Conservation (phyloP, 306 rosid species). For the Sicyos baderoa region DNA sequence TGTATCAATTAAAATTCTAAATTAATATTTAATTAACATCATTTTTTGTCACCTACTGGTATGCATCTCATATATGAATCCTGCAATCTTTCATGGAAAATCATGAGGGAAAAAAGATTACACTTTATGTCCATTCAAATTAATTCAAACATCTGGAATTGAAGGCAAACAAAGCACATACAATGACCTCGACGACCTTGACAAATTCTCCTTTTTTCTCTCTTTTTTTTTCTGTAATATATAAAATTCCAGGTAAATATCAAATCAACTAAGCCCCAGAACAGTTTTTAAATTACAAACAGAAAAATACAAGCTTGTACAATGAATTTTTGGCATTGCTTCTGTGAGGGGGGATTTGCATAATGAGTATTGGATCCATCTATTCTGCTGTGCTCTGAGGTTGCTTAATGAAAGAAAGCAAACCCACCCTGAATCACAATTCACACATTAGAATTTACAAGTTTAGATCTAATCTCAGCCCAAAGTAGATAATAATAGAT, state of each 20-base stretch:
- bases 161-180: slow-evolving; percentile 17
- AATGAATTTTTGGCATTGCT: slow-evolving; percentile 15
- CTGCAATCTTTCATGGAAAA: background rate
- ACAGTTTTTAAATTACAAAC: slow-evolving; percentile 18
- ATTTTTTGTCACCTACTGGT: too few relatives aligned
- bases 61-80: background rate
- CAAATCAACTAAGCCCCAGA: slow-evolving; percentile 13
- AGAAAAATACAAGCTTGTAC: slow-evolving; percentile 20
- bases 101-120: slow-evolving; percentile 1
- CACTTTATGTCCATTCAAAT: background rate
- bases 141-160: slow-evolving; percentile 1
- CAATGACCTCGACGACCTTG: slow-evolving; percentile 12
- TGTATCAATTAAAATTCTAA: too few relatives aligned
- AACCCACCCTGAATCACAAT: slow-evolving; percentile 9
- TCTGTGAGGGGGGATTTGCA: background rate
- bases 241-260: slow-evolving; percentile 15
- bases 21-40: too few relatives aligned
- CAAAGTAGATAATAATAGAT: background rate
- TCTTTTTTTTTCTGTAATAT: background rate
- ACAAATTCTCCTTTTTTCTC: background rate
- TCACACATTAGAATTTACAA: background rate
- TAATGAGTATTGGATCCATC: background rate
- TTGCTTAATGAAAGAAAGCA: background rate
- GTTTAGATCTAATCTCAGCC: background rate
- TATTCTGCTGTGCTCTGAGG: slow-evolving; percentile 6